Evolutionary conservation across 768 basidiomycete genomes (phyloP).

Genomic region (Lenzites betulinus): DNA sequence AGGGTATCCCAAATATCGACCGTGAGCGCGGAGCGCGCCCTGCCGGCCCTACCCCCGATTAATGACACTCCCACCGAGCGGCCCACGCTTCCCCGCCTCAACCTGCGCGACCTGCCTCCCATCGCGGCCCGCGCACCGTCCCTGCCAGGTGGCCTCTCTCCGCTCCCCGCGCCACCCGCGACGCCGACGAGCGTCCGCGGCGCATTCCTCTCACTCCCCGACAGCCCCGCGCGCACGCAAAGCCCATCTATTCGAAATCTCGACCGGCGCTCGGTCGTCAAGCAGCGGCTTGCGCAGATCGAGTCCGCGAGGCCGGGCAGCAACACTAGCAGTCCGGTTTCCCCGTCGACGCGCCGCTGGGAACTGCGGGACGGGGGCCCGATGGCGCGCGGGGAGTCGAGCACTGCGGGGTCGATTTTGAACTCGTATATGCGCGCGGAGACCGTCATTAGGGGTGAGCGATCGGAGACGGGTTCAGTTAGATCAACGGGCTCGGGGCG

Average conservation of each 20-base stretch:
- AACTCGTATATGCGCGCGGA: slow-evolving; percentile 9
- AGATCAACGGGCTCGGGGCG: slow-evolving; percentile 15
- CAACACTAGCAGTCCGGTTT: slow-evolving; percentile 18
- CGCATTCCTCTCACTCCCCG: slow-evolving; percentile 29
- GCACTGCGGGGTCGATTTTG: slow-evolving; percentile 11
- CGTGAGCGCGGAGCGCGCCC: slow-evolving; percentile 7
- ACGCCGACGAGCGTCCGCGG: slow-evolving; percentile 25
- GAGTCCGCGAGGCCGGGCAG: slow-evolving; percentile 31
- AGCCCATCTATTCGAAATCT: slow-evolving; percentile 69
- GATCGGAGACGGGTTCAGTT: background rate
- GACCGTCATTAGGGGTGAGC: too few relatives aligned
- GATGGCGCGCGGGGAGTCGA: slow-evolving; percentile 3
- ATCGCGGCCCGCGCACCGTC: background rate
- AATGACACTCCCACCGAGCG: slow-evolving; percentile 6
- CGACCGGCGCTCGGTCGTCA: slow-evolving; percentile 62
- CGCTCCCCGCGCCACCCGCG: slow-evolving; percentile 22
- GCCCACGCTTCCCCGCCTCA: slow-evolving; percentile 38
- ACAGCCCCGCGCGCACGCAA: slow-evolving; percentile 33
- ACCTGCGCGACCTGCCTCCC: slow-evolving; percentile 19
- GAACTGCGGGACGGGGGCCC: slow-evolving; percentile 4
- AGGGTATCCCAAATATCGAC: background rate
- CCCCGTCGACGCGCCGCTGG: slow-evolving; percentile 6
- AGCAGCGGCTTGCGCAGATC: slow-evolving; percentile 64
- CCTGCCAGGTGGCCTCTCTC: slow-evolving; percentile 8
- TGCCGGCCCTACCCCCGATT: slow-evolving; percentile 15